Evolutionary conservation across 805 yeast genomes (phyloP).

Genomic region (Alloascoidea hylecoeti): DNA sequence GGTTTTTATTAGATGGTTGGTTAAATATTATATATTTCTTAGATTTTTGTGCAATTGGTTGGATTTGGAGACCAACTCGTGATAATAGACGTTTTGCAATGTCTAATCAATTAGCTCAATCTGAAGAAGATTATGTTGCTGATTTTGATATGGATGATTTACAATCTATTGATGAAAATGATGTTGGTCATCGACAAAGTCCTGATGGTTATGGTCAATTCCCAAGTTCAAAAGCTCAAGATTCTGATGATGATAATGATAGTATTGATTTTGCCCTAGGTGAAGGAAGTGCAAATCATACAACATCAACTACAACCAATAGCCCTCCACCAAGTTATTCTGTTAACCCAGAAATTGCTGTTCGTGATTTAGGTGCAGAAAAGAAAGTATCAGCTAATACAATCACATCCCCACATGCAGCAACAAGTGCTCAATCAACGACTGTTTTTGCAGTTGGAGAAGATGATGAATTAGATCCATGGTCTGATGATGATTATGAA

Average conservation of each 20-base stretch:
- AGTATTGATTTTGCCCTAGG: constrained; percentile 1
- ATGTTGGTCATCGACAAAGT: not conserved
- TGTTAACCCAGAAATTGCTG: too few species aligned
- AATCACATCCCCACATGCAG: too few species aligned
- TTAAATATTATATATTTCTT: constrained; percentile 78
- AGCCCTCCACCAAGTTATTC: too few species aligned
- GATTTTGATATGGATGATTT: constrained; percentile 1
- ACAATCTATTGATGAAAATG: not conserved
- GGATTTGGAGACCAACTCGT: constrained; percentile 96
- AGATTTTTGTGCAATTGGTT: constrained; percentile 71
- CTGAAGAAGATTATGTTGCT: constrained; percentile 47
- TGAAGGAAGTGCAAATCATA: not conserved
- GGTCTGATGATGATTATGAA: constrained; percentile 4
- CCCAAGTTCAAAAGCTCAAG: constrained; percentile 1
- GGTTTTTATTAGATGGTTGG: constrained; percentile 88
- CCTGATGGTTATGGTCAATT: not conserved
- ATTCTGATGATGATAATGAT: not conserved
- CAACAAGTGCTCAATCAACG: too few species aligned
- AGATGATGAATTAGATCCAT: constrained; percentile 6
- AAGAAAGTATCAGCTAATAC: too few species aligned
- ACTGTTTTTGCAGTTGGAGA: constrained; percentile 8
- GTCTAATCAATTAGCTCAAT: constrained; percentile 76
- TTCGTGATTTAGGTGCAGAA: too few species aligned
- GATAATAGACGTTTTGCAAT: constrained; percentile 91
- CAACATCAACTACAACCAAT: too few species aligned